Evolutionary conservation across 306 rosid genomes (phyloP), one percentile per base, ranked within the genome.

Genomic region (Dryas drummondii): DNA sequence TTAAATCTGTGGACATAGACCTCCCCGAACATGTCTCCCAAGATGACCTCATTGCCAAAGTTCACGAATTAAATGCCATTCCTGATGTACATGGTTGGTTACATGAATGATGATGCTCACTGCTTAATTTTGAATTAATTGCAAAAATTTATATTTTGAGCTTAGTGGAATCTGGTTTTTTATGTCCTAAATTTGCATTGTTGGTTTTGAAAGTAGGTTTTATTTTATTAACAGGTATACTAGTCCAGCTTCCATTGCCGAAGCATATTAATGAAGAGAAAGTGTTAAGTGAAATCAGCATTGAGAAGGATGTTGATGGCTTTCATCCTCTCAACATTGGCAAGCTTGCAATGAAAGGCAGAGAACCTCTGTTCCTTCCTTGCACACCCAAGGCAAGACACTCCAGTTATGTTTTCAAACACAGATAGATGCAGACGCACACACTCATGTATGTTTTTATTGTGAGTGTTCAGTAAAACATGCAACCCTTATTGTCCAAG

Each of bases 301-400:
- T 94, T 61, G 88, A 82, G 74, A 91, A 94, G 88, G 98, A 91
- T 84, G 98, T 93, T 0, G 98, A 94, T 90, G 97, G 97, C 13
- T 91, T 94, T 82, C 98, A 94, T 83, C 98, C 98, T 68, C 82
- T 94, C 70, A 88, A 94, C 88, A 87, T 94, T 44, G 98, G 97
- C 82, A 94, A 90, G 81, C 97, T 91, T 80, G 92, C 98, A 49
- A 91, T 94, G 96, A 91, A 94, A 84, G 98, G 94, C 80, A 83
- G 98, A 79, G 93, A 94, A 9, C 97, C 98, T 50, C 76, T 94
- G 8, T 91, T 94, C 71, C 86, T 84, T 72, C 97, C 97, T 55
- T 94, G 98, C 85, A 94, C 98, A 58, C 96, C 97, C 57, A 90
- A 91, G 97, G 97, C 80, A 84, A 81, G 82, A 76, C 61, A 46